Evolutionary conservation across 2,329 filamentous ascomycete species (phyloP).

Genomic region (Scopulariopsis brevicaulis): DNA sequence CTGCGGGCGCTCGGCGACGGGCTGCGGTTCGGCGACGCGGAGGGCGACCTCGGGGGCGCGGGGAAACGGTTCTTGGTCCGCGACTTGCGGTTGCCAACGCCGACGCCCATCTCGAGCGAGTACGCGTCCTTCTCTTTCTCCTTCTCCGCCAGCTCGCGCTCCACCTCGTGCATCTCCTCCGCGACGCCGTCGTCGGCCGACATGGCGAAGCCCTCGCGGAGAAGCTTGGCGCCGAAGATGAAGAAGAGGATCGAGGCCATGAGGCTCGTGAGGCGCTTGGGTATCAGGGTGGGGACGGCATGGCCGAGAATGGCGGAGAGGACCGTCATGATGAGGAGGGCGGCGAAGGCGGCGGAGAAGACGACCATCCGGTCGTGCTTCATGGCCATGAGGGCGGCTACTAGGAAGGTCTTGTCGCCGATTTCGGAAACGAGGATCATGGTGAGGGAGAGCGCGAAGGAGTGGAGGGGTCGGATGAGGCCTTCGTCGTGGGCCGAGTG

Average conservation of each 20-base stretch:
- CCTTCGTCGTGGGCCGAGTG: constrained; percentile 22
- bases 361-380: constrained; percentile 89
- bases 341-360: constrained; percentile 88
- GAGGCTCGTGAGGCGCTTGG: constrained; percentile 83
- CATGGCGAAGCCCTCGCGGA: constrained; percentile 84
- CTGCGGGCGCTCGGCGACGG: constrained; percentile 31
- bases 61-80: constrained; percentile 65
- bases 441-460: constrained; percentile 80
- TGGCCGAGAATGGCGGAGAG: constrained; percentile 89
- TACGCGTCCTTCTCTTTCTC: constrained; percentile 87
- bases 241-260: constrained; percentile 79
- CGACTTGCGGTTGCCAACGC: constrained; percentile 43
- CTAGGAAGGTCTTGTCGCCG: constrained; percentile 96
- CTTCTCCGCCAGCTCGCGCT: constrained; percentile 87
- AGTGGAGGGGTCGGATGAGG: constrained; percentile 73
- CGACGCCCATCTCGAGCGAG: constrained; percentile 68
- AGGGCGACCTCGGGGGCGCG: constrained; percentile 71
- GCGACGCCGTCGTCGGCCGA: constrained; percentile 78
- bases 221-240: constrained; percentile 73
- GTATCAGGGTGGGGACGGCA: constrained; percentile 78
- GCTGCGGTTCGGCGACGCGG: constrained; percentile 58
- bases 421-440: constrained; percentile 98
- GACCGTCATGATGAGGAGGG: constrained; percentile 87
- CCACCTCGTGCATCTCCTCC: constrained; percentile 98
- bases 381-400: constrained; percentile 98